Conservation (phyloP, 176 grass and related monocot genomes). For the Bothriochloa decipiens region DNA sequence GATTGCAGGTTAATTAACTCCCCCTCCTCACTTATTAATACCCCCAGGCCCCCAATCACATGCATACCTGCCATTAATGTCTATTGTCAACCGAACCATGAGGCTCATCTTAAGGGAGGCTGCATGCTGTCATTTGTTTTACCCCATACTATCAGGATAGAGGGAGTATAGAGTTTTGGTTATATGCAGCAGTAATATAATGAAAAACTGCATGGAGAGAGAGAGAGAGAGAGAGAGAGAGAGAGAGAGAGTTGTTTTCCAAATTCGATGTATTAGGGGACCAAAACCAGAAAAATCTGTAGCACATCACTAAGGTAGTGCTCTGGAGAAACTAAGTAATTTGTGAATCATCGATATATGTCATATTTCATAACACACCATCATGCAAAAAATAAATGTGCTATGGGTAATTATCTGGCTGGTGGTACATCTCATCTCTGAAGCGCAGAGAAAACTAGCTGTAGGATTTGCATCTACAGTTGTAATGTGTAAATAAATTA, state of each 20-base stretch:
- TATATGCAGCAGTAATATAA: not conserved
- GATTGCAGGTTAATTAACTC: not conserved
- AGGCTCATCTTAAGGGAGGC: too few species aligned
- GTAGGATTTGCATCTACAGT: not conserved
- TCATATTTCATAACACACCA: slow-evolving; percentile 11
- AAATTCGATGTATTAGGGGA: not conserved
- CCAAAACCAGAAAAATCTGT: not conserved
- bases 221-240: not conserved
- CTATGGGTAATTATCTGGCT: slow-evolving; percentile 8
- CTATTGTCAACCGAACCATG: not conserved
- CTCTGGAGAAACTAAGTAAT: slow-evolving; percentile 20
- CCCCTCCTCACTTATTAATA: not conserved
- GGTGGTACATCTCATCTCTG: slow-evolving; percentile 9
- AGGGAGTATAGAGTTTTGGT: not conserved
- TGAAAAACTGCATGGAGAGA: not conserved
- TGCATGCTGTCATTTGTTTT: not conserved
- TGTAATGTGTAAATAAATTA: not conserved
- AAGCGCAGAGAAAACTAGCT: not conserved
- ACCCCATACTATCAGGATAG: not conserved
- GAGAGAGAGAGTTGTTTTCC: not conserved
- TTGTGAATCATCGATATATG: not conserved
- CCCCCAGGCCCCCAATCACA: not conserved
- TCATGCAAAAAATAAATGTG: slow-evolving; percentile 12
- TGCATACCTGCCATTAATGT: not conserved
- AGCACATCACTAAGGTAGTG: not conserved